Base-by-base conservation (phyloP, 2,329 filamentous ascomycete species). In the Corinectria fuckeliana region DNA sequence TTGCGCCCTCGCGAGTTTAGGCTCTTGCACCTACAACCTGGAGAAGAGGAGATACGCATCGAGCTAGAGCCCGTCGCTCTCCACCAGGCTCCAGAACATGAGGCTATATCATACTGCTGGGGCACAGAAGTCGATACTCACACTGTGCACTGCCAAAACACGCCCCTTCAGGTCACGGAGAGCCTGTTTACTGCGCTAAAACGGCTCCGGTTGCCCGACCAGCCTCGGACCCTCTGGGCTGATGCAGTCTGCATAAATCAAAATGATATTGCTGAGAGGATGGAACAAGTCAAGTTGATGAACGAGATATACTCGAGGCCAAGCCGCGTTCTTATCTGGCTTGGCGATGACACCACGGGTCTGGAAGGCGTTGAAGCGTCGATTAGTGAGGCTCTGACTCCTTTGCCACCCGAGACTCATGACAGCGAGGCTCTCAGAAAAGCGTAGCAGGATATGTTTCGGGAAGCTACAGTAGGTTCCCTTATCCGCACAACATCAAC, bases 171-270 rank as follows among this genome's bases (percentile, higher is more conserved):
- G 11, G 20, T 61, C 4, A 58, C 59, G 3, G 32, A 28, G n/a
- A 59, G 50, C 25, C 56, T 61, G 0, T 49, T 45, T 13, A 38
- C 51, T 32, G 55, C 55, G 2, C 20, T 61, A 3, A 34, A 30
- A n/a, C 59, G 36, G 3, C 41, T 61, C 1, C 56, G 59, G 5
- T 8, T 21, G 5, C 34, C 21, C 3, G 25, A 61, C 9, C 23
- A 11, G 5, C 28, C 38, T 1, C 18, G 59, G 11, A 49, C 50
- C 1, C n/a, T 61, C 6, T 61, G 59, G 59, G 51, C 48, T 10
- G 55, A 61, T 8, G 55, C 56, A 3, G 25, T 61, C 3, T 61
- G 59, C 16, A 61, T 61, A 39, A 53, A 61, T 25, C 59, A 61
- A 11, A 34, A 26, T 13, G 47, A 61, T 13, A 39, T 53, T 11